Evolutionary conservation across 1,284 basidiomycete genomes (phyloP), one percentile per base, ranked within the genome.

Genomic region (Sanghuangporus baumii): DNA sequence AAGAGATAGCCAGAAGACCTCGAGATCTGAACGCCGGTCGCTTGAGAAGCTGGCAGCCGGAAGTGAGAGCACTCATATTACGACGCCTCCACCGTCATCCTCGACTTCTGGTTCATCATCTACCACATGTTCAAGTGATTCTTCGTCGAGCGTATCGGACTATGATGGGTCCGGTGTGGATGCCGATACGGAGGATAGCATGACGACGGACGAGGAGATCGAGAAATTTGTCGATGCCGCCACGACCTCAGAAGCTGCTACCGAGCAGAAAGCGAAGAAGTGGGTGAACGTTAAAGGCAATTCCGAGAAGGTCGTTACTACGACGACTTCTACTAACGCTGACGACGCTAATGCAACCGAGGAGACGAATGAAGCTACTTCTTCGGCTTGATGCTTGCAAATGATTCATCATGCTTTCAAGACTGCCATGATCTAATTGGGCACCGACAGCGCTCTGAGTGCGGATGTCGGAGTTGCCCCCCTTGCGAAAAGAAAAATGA

Each of bases 161-260:
- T 62, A 61, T 62, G 66, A 68, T 59, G 82, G 76, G 69, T 84
- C 79, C 20, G 86, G 85, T 20, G 73, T 79, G 60, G 88, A 89
- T 61, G 87, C 85, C 9, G 88, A 90, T 67, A 83, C 82, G 31
- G 88, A 89, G 72, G 86, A 86, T 69, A 89, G 86, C 68, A 75
- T 87, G 66, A 86, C 87, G 5, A 88, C 88, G 55, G 88, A 90
- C 67, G 87, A 87, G 66, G 86, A 87, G 67, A 72, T 75, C 20
- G 79, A 81, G 40, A 81, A 79, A 65, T 71, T 73, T 57, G 72
- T 72, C 55, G 71, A 68, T 50, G 64, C 69, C 46, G 63, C 67
- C 43, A 66, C 65, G 16, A 67, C 70, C 23, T 73, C 74, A 20
- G 63, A 65, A 56, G 60, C 66, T 11, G 58, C 62, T 36, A 75